Evolutionary conservation across 495 filamentous ascomycete genomes (phyloP), one percentile per base, ranked within the genome.

Genomic region (Hyaloscypha finlandica): DNA sequence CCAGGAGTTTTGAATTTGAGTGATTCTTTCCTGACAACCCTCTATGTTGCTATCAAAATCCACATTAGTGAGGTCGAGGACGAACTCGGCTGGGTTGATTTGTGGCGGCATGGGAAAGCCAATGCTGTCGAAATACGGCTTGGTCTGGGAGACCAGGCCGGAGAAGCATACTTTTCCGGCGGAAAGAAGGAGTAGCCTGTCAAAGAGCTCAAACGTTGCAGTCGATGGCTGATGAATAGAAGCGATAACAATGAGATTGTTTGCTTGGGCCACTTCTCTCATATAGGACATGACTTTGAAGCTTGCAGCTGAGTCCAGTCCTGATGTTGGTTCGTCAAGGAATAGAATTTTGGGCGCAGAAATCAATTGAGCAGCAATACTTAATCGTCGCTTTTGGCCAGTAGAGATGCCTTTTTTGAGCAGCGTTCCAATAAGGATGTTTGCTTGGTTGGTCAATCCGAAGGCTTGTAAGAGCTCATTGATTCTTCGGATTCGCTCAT

Each of bases 211-310:
- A 70, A 97, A 96, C 0, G 97, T 83, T 0, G 90, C 88, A 2
- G 90, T 86, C 70, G 90, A 91, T 20, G 94, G 93, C 70, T 97
- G 94, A 75, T 97, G 93, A 68, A 97, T 97, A 0, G 93, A 96
- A 76, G 90, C 92, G 3, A 96, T 96, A 91, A 4, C 93, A 92
- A 53, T 87, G 85, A 6, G 25, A 48, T 89, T 89, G 74, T 92
- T 86, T 65, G 79, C 76, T 70, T 79, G 81, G 0, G 85, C 91
- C 37, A 93, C 78, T 29, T 82, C 79, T 67, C 81, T 83, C 35
- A 88, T 77, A 69, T 85, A 89, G 2, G 79, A 83, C 16, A 91
- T 87, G n/a, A 92, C 87, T 68, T 91, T 88, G 65, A 77, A 89
- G 56, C 84, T 87, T 57, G 84, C 86, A 71, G 92, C 91, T 42